These are phyloP conservation scores for Dryas integrifolia DNA, from an alignment of 331 rosid species.

Conservation along the genomic window DNA sequence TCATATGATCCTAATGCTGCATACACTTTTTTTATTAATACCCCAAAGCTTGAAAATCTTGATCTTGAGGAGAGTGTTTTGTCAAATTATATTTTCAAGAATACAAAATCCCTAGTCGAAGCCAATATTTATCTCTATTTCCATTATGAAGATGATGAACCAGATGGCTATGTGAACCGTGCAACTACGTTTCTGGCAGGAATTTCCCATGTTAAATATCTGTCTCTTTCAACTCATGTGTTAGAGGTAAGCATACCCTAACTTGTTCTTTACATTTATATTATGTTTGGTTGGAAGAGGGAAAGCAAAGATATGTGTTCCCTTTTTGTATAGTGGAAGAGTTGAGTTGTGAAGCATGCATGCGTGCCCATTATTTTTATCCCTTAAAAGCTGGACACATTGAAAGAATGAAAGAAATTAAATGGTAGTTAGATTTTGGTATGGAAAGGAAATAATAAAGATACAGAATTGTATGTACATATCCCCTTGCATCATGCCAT, in stretches of 20 bases:
- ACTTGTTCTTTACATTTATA: neutral
- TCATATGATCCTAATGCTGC: neutral
- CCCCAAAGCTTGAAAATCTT: neutral
- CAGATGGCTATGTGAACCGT: neutral
- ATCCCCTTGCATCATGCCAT: too few species aligned
- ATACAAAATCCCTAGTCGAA: neutral
- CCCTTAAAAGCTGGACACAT: neutral
- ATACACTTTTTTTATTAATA: neutral
- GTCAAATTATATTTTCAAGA: neutral
- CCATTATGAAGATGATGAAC: neutral
- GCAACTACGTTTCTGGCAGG: neutral
- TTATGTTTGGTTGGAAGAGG: neutral
- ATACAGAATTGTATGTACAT: too few species aligned
- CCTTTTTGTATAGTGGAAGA: neutral
- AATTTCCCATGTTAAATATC: neutral
- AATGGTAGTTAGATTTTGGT: neutral
- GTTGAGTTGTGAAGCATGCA: neutral
- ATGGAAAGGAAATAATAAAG: neutral
- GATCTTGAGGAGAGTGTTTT: neutral
- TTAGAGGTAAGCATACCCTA: neutral
- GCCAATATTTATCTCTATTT: neutral
- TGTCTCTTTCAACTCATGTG: neutral
- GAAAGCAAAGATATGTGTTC: neutral
- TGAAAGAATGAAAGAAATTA: neutral
- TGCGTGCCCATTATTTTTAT: neutral